phyloP scores from a whole-genome alignment of 257 asterid genomes.

The Oldenlandia corymbosa region DNA sequence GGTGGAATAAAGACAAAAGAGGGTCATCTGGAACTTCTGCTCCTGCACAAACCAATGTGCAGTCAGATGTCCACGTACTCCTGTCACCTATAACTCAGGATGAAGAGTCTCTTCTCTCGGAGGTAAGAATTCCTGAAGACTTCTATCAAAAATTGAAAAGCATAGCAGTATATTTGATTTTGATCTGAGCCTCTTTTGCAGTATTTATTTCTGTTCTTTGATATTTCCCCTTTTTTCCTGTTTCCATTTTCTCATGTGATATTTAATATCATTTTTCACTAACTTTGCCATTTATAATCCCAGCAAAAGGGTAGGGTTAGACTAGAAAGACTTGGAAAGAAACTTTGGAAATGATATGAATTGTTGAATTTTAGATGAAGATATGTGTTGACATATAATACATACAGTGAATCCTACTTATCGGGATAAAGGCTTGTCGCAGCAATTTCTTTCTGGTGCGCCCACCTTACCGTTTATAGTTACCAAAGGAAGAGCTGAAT shows the following conservation, averaged over 20 bases:
- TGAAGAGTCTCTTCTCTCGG: slow-evolving; percentile 81
- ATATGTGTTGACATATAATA: too few relatives aligned
- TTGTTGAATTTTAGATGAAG: not conserved
- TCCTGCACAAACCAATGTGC: slow-evolving; percentile 65
- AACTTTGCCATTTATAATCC: too few relatives aligned
- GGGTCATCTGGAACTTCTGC: slow-evolving; percentile 46
- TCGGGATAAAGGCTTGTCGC: too few relatives aligned
- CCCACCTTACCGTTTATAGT: too few relatives aligned
- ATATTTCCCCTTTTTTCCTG: not conserved
- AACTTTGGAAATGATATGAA: too few relatives aligned
- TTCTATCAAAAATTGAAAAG: not conserved
- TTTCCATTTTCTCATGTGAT: not conserved
- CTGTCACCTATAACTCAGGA: slow-evolving; percentile 65
- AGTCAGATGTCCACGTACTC: slow-evolving; percentile 67
- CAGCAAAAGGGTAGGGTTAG: not conserved
- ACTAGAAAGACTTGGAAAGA: not conserved
- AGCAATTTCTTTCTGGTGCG: too few relatives aligned
- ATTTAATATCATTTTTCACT: too few relatives aligned
- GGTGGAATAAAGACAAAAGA: slow-evolving; percentile 46
- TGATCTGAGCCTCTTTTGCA: not conserved
- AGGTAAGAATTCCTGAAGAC: slow-evolving; percentile 48
- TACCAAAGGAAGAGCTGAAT: not conserved
- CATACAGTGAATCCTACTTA: too few relatives aligned
- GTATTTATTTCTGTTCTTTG: not conserved
- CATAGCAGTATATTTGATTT: slow-evolving; percentile 1